Evolutionary conservation across 306 rosid species (phyloP).

Genomic region (Castanopsis chinensis): DNA sequence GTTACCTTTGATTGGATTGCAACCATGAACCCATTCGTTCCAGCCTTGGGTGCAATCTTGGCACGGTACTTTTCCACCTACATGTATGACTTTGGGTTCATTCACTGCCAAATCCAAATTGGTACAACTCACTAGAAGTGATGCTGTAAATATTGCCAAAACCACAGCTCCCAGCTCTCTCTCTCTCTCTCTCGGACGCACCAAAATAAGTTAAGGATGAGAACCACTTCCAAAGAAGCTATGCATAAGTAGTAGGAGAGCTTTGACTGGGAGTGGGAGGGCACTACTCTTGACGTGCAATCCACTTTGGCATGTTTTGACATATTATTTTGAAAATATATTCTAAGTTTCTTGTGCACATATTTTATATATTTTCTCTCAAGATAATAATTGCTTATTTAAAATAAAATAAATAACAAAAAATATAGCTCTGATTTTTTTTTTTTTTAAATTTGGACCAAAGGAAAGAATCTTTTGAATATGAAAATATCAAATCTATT

Average conservation of each 20-base stretch:
- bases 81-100: constrained; percentile 34
- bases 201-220: not conserved
- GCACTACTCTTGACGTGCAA: constrained; percentile 51
- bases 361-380: too few relatives aligned
- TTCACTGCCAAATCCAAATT: constrained; percentile 26
- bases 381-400: too few relatives aligned
- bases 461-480: too few relatives aligned
- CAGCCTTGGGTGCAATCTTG: constrained; percentile 81
- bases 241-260: not conserved
- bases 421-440: too few relatives aligned
- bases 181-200: not conserved
- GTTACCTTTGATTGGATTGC: constrained; percentile 64
- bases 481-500: too few relatives aligned
- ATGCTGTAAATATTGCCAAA: constrained; percentile 28
- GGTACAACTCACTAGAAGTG: constrained; percentile 35
- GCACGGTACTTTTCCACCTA: constrained; percentile 76
- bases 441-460: too few relatives aligned
- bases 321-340: not conserved
- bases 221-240: not conserved
- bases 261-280: constrained; percentile 25
- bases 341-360: too few relatives aligned
- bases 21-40: constrained; percentile 63
- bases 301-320: constrained; percentile 13
- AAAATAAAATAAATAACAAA: too few relatives aligned
- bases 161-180: constrained; percentile 27